Evolutionary conservation across 805 yeast species (phyloP), one percentile per base, ranked within the genome.

Genomic region (Candida xiaguanensis): DNA sequence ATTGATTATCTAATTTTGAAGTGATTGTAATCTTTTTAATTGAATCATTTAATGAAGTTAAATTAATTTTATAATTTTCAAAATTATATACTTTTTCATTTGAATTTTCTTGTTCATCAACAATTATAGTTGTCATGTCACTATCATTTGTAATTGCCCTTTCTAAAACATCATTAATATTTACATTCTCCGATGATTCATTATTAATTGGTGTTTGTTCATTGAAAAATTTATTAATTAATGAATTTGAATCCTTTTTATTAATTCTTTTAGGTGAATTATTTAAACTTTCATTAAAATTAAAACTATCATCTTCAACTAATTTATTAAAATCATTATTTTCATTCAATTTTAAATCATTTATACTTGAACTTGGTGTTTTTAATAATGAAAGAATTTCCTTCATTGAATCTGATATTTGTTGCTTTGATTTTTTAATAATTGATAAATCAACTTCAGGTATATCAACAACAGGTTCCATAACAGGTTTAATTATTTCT

Each of bases 391-490:
- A 53, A 6, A 62, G 52, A 8, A 65, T 58, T 38, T 65, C 69
- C 33, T 54, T 55, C 65, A 65, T 65, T 8, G 67, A 58, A 31
- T 55, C 55, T 5, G 63, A 56, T 25, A 65, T 50, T 39, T 61
- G 67, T 26, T 50, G 50, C 24, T 67, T 49, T 8, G 67, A 55
- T 30, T 58, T 52, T 39, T 60, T 61, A 30, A 65, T 58, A 6
- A 56, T 46, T 44, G 42, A 51, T 20, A 65, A 52, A 45, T 65
- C 69, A 13, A 64, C 50, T 14, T 61, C 63, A 2, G 70, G 70
- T 22, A 65, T 49, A 7, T 53, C 50, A 3, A 31, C 18, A 11
- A 23, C 32, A 3, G 31, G 24, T 14, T 16, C 25, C 9, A 16
- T 27, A 8, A 7, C 12, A 2, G 13, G 12, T 12, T 14, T 23